Base-by-base conservation (phyloP, 495 filamentous ascomycete genomes). In the Apodospora peruviana region DNA sequence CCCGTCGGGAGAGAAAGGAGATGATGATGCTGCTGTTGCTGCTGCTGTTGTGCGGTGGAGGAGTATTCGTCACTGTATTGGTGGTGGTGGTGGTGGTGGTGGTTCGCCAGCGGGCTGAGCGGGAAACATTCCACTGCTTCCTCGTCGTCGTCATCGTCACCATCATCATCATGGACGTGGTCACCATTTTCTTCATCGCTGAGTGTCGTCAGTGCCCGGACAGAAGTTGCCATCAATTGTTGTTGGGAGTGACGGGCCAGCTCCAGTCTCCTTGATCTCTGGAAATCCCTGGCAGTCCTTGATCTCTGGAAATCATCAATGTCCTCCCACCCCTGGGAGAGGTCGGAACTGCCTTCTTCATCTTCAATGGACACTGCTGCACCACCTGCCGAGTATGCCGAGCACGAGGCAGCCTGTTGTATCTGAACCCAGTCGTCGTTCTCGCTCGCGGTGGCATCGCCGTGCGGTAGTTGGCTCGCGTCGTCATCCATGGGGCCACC, bases 281-380 rank as follows among this genome's bases (percentile, higher is more conserved):
- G 24, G 18, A 9, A 10, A 35, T 11, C 39, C 5, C 24, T 20
- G 39, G 40, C 16, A 5, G 24, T 7, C 1, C 22, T n/a, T 9
- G 37, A 29, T 24, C 24, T 27, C 4, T 27, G 14, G n/a, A 45
- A 18, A 20, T 41, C 24, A 10, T 16, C 41, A 3, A 47, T 38
- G 10, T 59, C 56, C 4, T 61, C 52, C 59, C 59, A 61, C 11
- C 53, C 53, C 19, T 45, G 47, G 16, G 56, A 59, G 2, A 57
- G 23, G n/a, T 59, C 56, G 0, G 50, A 51, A 29, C 32, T 14
- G 16, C 8, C 11, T 17, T 4, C 20, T 38, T 29, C 24, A 52
- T 35, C 39, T 47, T 51, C 36, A 39, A 29, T 34, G 48, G 2
- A 14, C 8, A 18, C n/a, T 18, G 32, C 32, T 18, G 18, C 3